Evolutionary conservation across 805 yeast species (phyloP), one percentile per base, ranked within the genome.

Genomic region (Tetrapisispora iriomotensis): DNA sequence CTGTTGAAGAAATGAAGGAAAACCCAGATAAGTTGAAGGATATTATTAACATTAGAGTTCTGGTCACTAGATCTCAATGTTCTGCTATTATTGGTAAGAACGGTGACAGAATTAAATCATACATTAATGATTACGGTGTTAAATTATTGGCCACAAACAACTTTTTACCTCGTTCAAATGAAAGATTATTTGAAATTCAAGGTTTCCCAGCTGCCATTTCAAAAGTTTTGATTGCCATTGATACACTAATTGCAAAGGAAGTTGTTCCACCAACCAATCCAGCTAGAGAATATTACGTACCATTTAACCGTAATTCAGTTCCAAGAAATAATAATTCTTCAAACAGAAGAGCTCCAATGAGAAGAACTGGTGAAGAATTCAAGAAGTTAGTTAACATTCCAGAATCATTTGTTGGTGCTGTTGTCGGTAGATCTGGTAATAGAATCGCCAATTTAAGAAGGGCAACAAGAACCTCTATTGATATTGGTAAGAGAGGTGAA

Each of bases 141-240:
- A 79, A 82, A 55, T 82, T 87, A 74, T 86, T 84, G 40, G 95
- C 94, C 9, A 80, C 94, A 26, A 86, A 85, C 56, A 86, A 84
- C 39, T 80, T 77, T 56, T 71, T 87, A 43, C 82, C 83, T 8
- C 79, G 79, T 48, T 80, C 92, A 7, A 80, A 84, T 36, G 96
- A 87, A 60, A 74, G 95, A 56, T 68, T 86, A 39, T 86, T 87
- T 29, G 96, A 87, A 59, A 67, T 87, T 42, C 95, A 85, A 62
- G 96, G 95, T 38, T 64, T 75, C 6, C 81, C 83, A 1, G 74
- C 70, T 31, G 66, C 77, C 39, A 71, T 87, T 47, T 70, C 74
- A 36, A 68, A 67, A 28, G 82, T 86, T 56, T 64, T 87, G 25
- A 67, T 82, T 40, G 88, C 81, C 51, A 47, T 60, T 13, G 50